Evolutionary conservation across 139 green algal genomes (phyloP).

Genomic region (Volvox reticuliferus): DNA sequence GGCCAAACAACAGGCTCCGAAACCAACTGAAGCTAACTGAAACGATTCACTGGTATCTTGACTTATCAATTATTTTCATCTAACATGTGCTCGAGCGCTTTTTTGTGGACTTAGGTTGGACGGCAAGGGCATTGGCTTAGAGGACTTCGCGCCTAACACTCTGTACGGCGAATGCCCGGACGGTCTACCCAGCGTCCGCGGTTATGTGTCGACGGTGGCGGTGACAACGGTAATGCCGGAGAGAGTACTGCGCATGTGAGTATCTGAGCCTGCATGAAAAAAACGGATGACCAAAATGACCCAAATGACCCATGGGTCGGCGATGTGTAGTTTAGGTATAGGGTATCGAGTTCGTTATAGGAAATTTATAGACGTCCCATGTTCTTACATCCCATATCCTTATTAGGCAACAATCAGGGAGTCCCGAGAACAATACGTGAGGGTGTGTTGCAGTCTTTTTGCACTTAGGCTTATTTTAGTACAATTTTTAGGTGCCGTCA

Average conservation of each 20-base stretch:
- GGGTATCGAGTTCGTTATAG: too few species aligned
- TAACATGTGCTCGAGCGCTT: not conserved
- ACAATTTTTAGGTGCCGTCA: too few species aligned
- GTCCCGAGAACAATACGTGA: too few species aligned
- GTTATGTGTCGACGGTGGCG: not conserved
- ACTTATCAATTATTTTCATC: not conserved
- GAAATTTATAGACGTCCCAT: too few species aligned
- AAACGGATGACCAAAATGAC: not conserved
- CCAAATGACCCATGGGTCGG: too few species aligned
- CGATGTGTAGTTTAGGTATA: not conserved
- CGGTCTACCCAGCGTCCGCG: not conserved
- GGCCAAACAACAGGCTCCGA: not conserved
- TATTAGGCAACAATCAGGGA: not conserved
- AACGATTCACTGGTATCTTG: not conserved
- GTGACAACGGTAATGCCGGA: not conserved
- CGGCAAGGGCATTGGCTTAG: slow-evolving; percentile 13
- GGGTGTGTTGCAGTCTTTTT: too few species aligned
- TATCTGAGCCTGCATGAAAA: not conserved
- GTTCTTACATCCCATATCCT: not conserved
- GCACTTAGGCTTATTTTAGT: too few species aligned
- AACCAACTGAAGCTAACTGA: not conserved
- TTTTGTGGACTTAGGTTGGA: not conserved
- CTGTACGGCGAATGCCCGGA: slow-evolving; percentile 41
- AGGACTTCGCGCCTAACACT: slow-evolving; percentile 17
- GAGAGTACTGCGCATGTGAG: not conserved